These are phyloP conservation scores for Hemisphaericaspora lyxosophila DNA, from an alignment of 1,139 yeast species.

Conservation along the genomic window DNA sequence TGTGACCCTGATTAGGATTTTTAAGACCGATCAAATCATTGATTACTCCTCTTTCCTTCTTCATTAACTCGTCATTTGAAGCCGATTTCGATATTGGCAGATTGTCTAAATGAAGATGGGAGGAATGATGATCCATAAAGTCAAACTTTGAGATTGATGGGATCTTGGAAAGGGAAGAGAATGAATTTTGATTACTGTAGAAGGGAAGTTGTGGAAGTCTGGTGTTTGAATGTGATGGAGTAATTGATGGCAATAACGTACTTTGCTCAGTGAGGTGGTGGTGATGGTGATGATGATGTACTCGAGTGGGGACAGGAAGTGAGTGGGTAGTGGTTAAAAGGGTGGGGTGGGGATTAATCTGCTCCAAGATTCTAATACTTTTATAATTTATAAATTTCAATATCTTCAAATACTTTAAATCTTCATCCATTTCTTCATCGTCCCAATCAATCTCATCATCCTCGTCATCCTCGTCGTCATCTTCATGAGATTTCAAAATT, in stretches of 20 bases:
- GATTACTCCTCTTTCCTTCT: slow-evolving; percentile 37
- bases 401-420: slow-evolving; percentile 45
- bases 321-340: not conserved
- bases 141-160: slow-evolving; percentile 33
- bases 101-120: not conserved
- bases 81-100: not conserved
- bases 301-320: slow-evolving; percentile 7
- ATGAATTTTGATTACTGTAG: slow-evolving; percentile 11
- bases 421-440: slow-evolving; percentile 51
- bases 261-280: slow-evolving; percentile 2
- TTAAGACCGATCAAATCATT: slow-evolving; percentile 32
- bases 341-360: slow-evolving; percentile 3
- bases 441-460: slow-evolving; percentile 45
- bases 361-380: slow-evolving; percentile 18
- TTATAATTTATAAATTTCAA: slow-evolving; percentile 46
- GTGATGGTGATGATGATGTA: slow-evolving; percentile 10
- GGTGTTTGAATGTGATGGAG: slow-evolving; percentile 3
- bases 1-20: slow-evolving; percentile 2
- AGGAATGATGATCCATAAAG: slow-evolving; percentile 15
- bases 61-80: slow-evolving; percentile 23
- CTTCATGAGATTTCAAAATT: slow-evolving; percentile 34
- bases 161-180: slow-evolving; percentile 18
- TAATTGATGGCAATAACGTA: not conserved
- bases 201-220: slow-evolving; percentile 5
- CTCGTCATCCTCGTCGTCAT: slow-evolving; percentile 33